phyloP scores from a whole-genome alignment of 352 stramenopile species.

The Pythium pyrilobum region DNA sequence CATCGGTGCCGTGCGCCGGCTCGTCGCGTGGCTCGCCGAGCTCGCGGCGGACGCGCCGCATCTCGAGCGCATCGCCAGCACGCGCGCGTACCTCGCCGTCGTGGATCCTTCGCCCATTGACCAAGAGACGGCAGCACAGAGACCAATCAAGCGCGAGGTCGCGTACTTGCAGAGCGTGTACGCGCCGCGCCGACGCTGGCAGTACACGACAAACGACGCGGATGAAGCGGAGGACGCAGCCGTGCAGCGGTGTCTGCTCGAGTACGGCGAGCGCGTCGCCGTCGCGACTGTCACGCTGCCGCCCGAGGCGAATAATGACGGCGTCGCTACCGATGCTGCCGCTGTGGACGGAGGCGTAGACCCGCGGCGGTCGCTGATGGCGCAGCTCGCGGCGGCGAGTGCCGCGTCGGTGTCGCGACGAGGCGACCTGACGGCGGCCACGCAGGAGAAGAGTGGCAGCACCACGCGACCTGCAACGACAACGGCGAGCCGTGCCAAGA shows the following conservation, averaged over 20 bases:
- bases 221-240: slow-evolving; percentile 55
- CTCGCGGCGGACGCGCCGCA: slow-evolving; percentile 11
- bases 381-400: slow-evolving; percentile 10
- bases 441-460: neutral
- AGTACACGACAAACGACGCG: slow-evolving; percentile 26
- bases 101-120: no score
- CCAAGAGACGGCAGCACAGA: neutral
- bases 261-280: slow-evolving; percentile 66
- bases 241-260: slow-evolving; percentile 74
- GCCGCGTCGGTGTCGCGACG: neutral
- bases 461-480: neutral
- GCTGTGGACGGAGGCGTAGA: neutral
- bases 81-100: slow-evolving; percentile 30
- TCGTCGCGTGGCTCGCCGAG: slow-evolving; percentile 54
- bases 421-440: neutral
- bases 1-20: slow-evolving; percentile 42
- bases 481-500: slow-evolving; percentile 1
- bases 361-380: slow-evolving; percentile 8
- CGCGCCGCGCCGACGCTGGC: slow-evolving; percentile 35
- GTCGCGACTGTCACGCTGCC: neutral
- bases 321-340: neutral
- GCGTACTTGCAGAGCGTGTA: slow-evolving; percentile 34
- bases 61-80: slow-evolving; percentile 28
- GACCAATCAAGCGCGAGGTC: slow-evolving; percentile 42
- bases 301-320: slow-evolving; percentile 9